Evolutionary conservation across 495 filamentous ascomycete genomes (phyloP).

Genomic region (Neurospora terricola): DNA sequence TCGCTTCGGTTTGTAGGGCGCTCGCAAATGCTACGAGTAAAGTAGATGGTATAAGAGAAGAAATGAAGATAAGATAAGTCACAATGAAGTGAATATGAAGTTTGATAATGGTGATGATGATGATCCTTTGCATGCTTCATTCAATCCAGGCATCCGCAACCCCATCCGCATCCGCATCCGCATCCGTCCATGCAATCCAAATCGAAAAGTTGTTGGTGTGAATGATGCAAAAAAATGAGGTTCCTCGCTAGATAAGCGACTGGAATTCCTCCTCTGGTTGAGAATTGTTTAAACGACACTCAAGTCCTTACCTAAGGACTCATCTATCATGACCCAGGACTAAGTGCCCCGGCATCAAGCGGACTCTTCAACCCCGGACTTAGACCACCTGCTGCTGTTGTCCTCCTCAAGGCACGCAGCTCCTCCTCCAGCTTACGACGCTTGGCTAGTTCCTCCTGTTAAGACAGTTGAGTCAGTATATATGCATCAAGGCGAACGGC

Average conservation of each 20-base stretch:
- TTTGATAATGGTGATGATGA: neutral
- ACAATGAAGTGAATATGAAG: neutral
- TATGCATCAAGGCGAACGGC: too few relatives aligned
- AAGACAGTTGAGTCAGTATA: constrained; percentile 3
- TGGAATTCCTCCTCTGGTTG: neutral
- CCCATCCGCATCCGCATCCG: neutral
- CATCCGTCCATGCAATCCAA: neutral
- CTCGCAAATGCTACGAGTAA: neutral
- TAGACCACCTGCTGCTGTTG: constrained; percentile 6
- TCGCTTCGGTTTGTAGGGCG: neutral
- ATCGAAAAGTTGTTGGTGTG: neutral
- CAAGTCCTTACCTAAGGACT: neutral
- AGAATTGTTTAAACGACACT: neutral
- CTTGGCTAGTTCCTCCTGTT: constrained; percentile 37
- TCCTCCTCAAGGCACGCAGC: constrained; percentile 25
- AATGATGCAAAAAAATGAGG: neutral
- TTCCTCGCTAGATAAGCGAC: neutral
- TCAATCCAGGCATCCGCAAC: neutral
- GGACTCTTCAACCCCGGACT: constrained; percentile 19
- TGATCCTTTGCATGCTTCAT: neutral
- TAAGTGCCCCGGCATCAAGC: constrained; percentile 7
- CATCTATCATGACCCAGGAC: constrained; percentile 6
- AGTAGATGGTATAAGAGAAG: neutral
- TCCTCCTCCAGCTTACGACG: constrained; percentile 39
- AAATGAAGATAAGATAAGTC: neutral